Percentiles rank a stretch among this genome's conserved stretches.
Conservation (phyloP, 495 filamentous ascomycete genomes). For the Penicillium ucsense region DNA sequence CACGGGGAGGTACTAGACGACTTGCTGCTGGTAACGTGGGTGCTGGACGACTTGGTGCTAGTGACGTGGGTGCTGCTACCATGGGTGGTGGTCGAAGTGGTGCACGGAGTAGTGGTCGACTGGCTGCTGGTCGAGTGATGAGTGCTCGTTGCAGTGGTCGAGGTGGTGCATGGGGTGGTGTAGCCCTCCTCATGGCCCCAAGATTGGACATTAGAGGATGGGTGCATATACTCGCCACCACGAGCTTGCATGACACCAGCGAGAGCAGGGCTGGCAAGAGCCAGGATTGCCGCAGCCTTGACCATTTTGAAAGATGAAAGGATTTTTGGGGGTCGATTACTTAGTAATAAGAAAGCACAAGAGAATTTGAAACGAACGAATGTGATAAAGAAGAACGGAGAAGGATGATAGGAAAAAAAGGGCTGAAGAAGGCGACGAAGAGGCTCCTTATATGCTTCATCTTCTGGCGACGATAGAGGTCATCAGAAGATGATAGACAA, state of each 20-base stretch:
- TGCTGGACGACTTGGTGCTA: conserved; percentile 1
- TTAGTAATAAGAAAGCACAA: conserved; percentile 7
- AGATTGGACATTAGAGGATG: conserved; percentile 1
- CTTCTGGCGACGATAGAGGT: conserved; percentile 3
- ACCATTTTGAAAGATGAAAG: conserved; percentile 31
- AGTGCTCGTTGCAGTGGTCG: conserved; percentile 4
- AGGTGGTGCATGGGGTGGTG: conserved; percentile 12
- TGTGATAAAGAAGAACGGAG: conserved; percentile 13
- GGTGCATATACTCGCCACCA: conserved; percentile 10
- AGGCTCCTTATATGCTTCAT: conserved; percentile 22
- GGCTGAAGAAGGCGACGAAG: conserved; percentile 1
- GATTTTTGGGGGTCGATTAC: conserved; percentile 1
- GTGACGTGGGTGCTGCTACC: background rate
- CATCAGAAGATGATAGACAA: conserved; percentile 9
- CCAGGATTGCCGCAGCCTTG: conserved; percentile 31
- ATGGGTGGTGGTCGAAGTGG: conserved; percentile 4
- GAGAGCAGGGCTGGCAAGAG: conserved; percentile 31
- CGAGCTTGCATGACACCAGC: conserved; percentile 30
- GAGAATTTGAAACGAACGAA: conserved; percentile 31
- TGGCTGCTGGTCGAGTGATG: background rate
- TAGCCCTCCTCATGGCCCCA: conserved; percentile 1
- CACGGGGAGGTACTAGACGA: background rate
- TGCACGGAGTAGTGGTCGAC: background rate
- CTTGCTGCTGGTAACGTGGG: background rate
- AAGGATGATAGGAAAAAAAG: background rate